These are phyloP conservation scores for Erigeron philadelphicus DNA, from an alignment of 140 eudicot genomes.

Conservation along the genomic window DNA sequence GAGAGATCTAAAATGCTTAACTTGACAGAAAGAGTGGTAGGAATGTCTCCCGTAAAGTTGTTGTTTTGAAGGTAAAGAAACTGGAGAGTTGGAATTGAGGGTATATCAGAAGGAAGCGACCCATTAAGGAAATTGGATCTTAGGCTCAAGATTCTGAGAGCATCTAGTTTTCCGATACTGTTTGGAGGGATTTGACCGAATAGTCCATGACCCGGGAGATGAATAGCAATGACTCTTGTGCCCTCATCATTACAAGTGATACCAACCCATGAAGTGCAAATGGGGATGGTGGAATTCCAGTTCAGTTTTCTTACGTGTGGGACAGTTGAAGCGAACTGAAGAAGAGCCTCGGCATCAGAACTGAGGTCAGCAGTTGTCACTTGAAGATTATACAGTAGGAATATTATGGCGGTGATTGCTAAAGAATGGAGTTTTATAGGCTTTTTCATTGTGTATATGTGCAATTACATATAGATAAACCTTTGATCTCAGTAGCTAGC, in stretches of 20 bases:
- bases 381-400: slow-evolving; percentile 28
- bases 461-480: slow-evolving; percentile 18
- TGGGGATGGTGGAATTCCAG: slow-evolving; percentile 51
- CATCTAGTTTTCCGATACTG: slow-evolving; percentile 61
- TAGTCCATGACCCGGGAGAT: slow-evolving; percentile 81
- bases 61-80: slow-evolving; percentile 70
- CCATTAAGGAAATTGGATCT: slow-evolving; percentile 72
- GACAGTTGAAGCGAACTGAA: slow-evolving; percentile 57
- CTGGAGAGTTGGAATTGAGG: slow-evolving; percentile 69
- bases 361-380: slow-evolving; percentile 41
- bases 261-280: slow-evolving; percentile 81
- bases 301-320: slow-evolving; percentile 74
- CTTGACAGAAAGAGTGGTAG: slow-evolving; percentile 39
- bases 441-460: slow-evolving; percentile 18
- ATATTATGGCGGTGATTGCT: slow-evolving; percentile 22
- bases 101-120: slow-evolving; percentile 60
- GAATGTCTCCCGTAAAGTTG: slow-evolving; percentile 56
- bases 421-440: slow-evolving; percentile 23
- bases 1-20: slow-evolving; percentile 61
- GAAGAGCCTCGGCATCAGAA: slow-evolving; percentile 60
- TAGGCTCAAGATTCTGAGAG: slow-evolving; percentile 65
- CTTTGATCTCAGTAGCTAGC: slow-evolving; percentile 15
- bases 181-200: slow-evolving; percentile 61
- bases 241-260: slow-evolving; percentile 56
- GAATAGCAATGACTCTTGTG: slow-evolving; percentile 58